Evolutionary conservation across 2,329 filamentous ascomycete species (phyloP).

Genomic region (Trichoderma polysporum): DNA sequence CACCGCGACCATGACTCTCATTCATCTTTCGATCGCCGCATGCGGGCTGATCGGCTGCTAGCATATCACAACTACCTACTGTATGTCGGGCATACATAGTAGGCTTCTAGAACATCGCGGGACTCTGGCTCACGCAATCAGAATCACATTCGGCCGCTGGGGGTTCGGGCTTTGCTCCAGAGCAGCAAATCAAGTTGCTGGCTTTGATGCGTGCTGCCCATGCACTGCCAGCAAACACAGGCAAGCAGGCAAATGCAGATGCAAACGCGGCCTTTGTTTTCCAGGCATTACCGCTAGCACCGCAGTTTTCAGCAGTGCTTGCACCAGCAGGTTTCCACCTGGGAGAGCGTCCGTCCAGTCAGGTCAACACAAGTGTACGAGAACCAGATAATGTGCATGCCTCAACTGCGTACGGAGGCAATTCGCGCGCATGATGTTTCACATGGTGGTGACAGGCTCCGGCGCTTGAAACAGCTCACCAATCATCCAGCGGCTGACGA

Average conservation of each 20-base stretch:
- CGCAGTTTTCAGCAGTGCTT: not conserved
- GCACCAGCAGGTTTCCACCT: not conserved
- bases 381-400: not conserved
- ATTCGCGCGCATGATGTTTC: constrained; percentile 12
- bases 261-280: not conserved
- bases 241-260: not conserved
- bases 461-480: constrained; percentile 19
- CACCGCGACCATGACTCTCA: not conserved
- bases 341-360: not conserved
- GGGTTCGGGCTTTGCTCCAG: not conserved
- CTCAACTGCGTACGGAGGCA: not conserved
- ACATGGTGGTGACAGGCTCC: constrained; percentile 1
- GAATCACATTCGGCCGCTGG: not conserved
- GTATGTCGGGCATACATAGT: not conserved
- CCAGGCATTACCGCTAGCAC: not conserved
- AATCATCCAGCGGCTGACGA: constrained; percentile 14
- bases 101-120: not conserved
- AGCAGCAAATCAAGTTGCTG: not conserved
- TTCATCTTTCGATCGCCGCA: not conserved
- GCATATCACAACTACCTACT: not conserved
- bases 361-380: not conserved
- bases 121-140: not conserved
- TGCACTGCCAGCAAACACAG: not conserved
- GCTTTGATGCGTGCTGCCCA: not conserved
- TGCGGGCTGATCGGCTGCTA: constrained; percentile 11